phyloP scores from a whole-genome alignment of 2,329 filamentous ascomycete genomes.

The Colletotrichum sp. region DNA sequence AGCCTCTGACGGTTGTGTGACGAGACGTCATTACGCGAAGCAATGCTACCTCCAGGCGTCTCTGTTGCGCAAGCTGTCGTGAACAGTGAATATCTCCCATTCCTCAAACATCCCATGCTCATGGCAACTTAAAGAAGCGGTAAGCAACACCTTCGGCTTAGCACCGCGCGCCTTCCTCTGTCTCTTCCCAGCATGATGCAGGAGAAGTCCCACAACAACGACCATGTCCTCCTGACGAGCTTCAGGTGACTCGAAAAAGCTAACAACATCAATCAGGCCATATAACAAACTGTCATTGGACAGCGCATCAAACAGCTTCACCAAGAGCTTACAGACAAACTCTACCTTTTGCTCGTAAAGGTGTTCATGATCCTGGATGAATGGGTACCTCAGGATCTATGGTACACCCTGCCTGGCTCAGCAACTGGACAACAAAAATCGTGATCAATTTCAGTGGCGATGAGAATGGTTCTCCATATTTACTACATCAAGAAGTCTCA shows the following conservation, averaged over 20 bases:
- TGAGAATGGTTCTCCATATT: background rate
- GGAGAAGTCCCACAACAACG: background rate
- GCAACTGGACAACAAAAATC: background rate
- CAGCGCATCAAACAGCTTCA: background rate
- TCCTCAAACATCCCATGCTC: too few species aligned
- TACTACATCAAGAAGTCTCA: too few species aligned
- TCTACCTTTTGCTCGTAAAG: background rate
- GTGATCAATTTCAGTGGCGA: background rate
- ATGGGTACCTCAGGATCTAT: background rate
- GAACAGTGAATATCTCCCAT: background rate
- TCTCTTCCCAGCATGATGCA: background rate
- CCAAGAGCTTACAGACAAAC: accelerated
- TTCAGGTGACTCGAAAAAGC: background rate
- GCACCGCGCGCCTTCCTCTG: background rate
- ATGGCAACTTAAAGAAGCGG: too few species aligned
- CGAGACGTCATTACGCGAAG: too few species aligned
- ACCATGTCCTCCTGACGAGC: background rate
- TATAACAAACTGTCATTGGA: accelerated
- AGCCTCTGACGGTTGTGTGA: too few species aligned
- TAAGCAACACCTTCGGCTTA: background rate
- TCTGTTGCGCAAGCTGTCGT: background rate
- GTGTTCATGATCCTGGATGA: background rate
- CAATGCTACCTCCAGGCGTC: background rate
- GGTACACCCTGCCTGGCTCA: background rate
- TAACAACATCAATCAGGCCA: background rate